Percentiles rank a stretch among this genome's conserved stretches.
Evolutionary conservation across 371 early-diverging fungal genomes (phyloP).

Genomic region (Mortierella sp.): DNA sequence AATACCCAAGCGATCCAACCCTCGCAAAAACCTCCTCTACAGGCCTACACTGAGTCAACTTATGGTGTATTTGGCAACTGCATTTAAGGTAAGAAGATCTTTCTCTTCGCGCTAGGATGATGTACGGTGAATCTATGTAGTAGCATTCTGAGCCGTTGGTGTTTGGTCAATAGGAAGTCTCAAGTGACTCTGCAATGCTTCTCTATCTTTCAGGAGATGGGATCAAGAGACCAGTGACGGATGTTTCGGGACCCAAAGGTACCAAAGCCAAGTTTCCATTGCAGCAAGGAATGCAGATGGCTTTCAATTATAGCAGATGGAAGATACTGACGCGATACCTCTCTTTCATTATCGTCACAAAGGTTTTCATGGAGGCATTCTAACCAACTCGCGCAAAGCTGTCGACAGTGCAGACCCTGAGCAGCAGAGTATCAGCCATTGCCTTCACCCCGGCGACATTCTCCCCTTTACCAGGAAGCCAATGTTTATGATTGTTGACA

Average conservation of each 20-base stretch:
- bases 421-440: slow-evolving; percentile 65
- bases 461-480: slow-evolving; percentile 95
- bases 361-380: slow-evolving; percentile 81
- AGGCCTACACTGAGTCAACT: slow-evolving; percentile 89
- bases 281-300: background rate
- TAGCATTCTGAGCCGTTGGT: background rate
- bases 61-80: slow-evolving; percentile 87
- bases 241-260: slow-evolving; percentile 36
- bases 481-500: slow-evolving; percentile 92
- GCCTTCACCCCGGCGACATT: slow-evolving; percentile 90
- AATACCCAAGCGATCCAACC: slow-evolving; percentile 70
- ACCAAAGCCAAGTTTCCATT: too few relatives aligned
- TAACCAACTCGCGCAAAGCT: slow-evolving; percentile 58
- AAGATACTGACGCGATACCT: too few relatives aligned
- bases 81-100: slow-evolving; percentile 78
- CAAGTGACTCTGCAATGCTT: slow-evolving; percentile 84
- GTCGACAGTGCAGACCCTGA: slow-evolving; percentile 50
- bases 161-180: slow-evolving; percentile 68
- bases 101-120: background rate
- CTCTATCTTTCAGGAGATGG: slow-evolving; percentile 94
- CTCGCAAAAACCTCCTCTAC: slow-evolving; percentile 94
- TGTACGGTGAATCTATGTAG: background rate
- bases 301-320: background rate
- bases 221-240: slow-evolving; percentile 56
- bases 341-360: slow-evolving; percentile 3